Evolutionary conservation across 139 green algal species (phyloP).

Genomic region (Picochlorum sp.): DNA sequence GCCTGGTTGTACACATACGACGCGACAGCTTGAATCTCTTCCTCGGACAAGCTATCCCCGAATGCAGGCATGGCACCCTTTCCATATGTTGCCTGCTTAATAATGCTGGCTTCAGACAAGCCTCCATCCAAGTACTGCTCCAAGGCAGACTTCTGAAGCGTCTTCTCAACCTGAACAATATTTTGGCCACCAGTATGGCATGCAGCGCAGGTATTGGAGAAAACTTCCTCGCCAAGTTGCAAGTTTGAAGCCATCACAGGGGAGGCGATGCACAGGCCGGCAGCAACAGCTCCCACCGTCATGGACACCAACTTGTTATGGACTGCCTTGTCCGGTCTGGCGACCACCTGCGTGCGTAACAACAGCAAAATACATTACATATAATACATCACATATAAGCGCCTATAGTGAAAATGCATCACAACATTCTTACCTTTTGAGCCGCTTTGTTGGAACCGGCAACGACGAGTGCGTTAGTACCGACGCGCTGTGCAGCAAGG

Average conservation of each 20-base stretch:
- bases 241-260: slow-evolving; percentile 17
- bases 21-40: slow-evolving; percentile 61
- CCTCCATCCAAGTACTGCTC: slow-evolving; percentile 53
- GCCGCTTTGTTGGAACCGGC: too few species aligned
- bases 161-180: slow-evolving; percentile 45
- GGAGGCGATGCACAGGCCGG: not conserved
- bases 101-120: slow-evolving; percentile 1
- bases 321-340: too few species aligned
- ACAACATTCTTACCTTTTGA: too few species aligned
- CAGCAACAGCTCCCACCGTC: not conserved
- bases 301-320: too few species aligned
- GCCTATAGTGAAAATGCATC: too few species aligned
- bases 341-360: too few species aligned
- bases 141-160: slow-evolving; percentile 49
- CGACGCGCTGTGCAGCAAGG: too few species aligned
- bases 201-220: slow-evolving; percentile 54
- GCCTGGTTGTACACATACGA: slow-evolving; percentile 60
- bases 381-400: too few species aligned
- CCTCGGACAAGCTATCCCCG: slow-evolving; percentile 44
- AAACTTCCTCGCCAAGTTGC: slow-evolving; percentile 26
- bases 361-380: too few species aligned
- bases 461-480: too few species aligned
- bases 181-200: slow-evolving; percentile 66
- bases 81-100: slow-evolving; percentile 37
- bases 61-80: slow-evolving; percentile 69